A percentile compares a stretch with the other conserved stretches of the same genome.
Conservation (phyloP, 2,329 filamentous ascomycete species). For the Tolypocladium tropicale region DNA sequence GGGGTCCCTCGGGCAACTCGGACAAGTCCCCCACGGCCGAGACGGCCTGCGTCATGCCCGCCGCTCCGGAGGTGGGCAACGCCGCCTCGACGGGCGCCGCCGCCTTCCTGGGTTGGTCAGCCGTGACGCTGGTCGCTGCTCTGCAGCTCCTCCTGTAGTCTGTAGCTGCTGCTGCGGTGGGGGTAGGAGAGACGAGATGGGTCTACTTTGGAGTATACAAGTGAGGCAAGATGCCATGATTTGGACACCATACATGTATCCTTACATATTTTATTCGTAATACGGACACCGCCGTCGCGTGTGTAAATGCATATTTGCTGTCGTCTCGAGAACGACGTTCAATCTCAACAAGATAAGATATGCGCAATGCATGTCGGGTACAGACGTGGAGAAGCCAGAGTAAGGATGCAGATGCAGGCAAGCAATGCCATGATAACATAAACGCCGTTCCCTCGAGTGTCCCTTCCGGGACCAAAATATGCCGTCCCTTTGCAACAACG, state of each 20-base stretch:
- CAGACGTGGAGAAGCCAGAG: background rate
- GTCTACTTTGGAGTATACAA: too few relatives aligned
- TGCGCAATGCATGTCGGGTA: background rate
- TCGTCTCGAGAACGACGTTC: background rate
- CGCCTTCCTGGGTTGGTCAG: background rate
- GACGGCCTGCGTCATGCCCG: conserved; percentile 1
- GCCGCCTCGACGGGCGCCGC: background rate
- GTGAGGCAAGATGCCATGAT: background rate
- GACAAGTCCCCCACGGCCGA: background rate
- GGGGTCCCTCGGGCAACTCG: background rate
- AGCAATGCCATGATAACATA: background rate
- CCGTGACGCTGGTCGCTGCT: background rate
- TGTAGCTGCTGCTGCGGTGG: too few relatives aligned
- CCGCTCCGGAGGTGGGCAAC: background rate
- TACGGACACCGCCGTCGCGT: background rate
- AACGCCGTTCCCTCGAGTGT: background rate
- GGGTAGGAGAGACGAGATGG: too few relatives aligned
- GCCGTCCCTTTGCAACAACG: background rate
- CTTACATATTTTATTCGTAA: background rate
- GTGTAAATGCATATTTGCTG: background rate
- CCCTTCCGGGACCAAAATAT: background rate
- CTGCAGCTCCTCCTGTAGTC: background rate
- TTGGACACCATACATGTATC: background rate
- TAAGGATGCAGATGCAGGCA: too few relatives aligned
- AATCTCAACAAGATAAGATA: background rate